phyloP scores from a whole-genome alignment of 345 rosid genomes.

The Anacardium occidentale region DNA sequence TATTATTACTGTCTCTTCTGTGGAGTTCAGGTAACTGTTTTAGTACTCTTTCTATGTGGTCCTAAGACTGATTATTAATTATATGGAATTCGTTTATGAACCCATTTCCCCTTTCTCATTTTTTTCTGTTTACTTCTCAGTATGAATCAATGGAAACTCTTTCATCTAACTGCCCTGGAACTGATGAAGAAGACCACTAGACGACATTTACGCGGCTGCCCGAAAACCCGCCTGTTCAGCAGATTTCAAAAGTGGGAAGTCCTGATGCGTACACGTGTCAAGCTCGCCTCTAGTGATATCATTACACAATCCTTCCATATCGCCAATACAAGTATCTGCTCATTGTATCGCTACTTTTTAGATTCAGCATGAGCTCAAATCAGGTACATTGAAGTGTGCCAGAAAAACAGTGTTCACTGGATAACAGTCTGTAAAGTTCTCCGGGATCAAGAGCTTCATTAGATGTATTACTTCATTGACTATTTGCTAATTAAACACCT shows the following conservation, averaged over 20 bases:
- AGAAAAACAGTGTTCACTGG: background rate
- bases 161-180: constrained; percentile 74
- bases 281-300: background rate
- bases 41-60: background rate
- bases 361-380: background rate
- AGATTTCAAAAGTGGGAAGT: background rate
- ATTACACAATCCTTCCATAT: background rate
- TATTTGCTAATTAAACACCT: background rate
- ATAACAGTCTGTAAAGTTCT: background rate
- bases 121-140: constrained; percentile 38
- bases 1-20: constrained; percentile 77
- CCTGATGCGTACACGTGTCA: background rate
- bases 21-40: constrained; percentile 63
- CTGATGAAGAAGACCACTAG: constrained; percentile 74
- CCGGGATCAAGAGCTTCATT: background rate
- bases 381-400: background rate
- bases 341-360: constrained; percentile 1
- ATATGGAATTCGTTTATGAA: background rate
- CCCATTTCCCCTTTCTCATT: background rate
- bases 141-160: constrained; percentile 82
- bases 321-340: background rate
- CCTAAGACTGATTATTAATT: background rate
- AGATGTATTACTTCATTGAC: background rate
- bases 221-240: background rate
- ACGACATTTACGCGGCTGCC: background rate